Evolutionary conservation across 2,329 filamentous ascomycete species (phyloP).

Genomic region (Myriosclerotinia scirpicola): DNA sequence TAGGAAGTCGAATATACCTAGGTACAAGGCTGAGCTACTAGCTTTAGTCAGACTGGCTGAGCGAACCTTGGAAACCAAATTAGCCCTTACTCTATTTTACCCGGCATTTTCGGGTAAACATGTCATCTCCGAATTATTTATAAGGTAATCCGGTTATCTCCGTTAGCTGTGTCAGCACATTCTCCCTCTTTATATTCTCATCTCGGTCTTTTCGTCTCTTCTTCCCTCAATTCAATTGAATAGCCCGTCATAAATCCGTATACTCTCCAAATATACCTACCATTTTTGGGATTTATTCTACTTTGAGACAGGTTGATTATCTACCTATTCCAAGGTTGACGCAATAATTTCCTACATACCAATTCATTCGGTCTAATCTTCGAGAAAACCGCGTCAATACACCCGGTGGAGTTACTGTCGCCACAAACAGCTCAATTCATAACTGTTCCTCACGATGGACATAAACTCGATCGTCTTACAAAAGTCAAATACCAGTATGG

Average conservation of each 20-base stretch:
- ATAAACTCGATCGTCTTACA: constrained; percentile 21
- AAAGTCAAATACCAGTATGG: neutral
- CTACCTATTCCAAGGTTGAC: neutral
- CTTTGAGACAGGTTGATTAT: neutral
- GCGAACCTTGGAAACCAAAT: neutral
- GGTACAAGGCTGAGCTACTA: too few relatives aligned
- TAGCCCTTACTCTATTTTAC: neutral
- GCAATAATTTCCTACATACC: neutral
- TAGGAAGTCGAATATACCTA: neutral
- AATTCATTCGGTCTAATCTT: neutral
- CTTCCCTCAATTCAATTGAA: neutral
- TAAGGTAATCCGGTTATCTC: constrained; percentile 11
- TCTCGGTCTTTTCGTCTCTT: constrained; percentile 17
- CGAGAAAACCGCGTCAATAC: neutral
- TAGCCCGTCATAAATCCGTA: constrained; percentile 18
- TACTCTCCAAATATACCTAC: neutral
- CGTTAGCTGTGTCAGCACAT: neutral
- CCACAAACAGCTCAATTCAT: neutral
- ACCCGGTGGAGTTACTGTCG: neutral
- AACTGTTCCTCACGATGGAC: constrained; percentile 6
- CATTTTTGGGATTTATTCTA: neutral
- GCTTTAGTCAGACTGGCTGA: neutral
- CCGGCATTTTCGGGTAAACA: neutral
- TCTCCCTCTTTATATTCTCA: neutral
- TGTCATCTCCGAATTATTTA: constrained; percentile 14